Percentiles rank a stretch among this genome's conserved stretches.
Conservation (phyloP, 495 filamentous ascomycete species). For the Penicillium waksmanii region DNA sequence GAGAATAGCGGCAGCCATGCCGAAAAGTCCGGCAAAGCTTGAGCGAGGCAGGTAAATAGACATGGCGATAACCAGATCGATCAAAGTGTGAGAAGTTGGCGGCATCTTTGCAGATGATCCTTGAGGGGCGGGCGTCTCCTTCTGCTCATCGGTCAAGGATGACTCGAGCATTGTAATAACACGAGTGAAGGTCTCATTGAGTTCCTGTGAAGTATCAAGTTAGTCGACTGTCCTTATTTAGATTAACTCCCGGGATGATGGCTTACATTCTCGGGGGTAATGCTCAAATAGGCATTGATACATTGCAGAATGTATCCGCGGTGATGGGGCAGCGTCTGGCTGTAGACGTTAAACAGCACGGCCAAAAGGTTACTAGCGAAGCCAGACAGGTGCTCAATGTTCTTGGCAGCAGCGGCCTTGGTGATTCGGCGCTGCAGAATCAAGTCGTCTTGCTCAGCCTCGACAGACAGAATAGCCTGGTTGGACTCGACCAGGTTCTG, state of each 20-base stretch:
- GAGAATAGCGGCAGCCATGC: slow-evolving; percentile 78
- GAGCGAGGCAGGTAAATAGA: slow-evolving; percentile 87
- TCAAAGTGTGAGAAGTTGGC: slow-evolving; percentile 90
- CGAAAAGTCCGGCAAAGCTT: slow-evolving; percentile 80
- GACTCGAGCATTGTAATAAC: slow-evolving; percentile 82
- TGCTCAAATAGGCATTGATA: slow-evolving; percentile 91
- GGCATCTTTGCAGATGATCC: slow-evolving; percentile 74
- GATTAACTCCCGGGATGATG: background rate
- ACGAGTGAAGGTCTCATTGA: slow-evolving; percentile 83
- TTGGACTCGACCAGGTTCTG: slow-evolving; percentile 90
- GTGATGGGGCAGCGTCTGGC: slow-evolving; percentile 89
- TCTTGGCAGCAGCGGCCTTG: slow-evolving; percentile 72
- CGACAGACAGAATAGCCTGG: slow-evolving; percentile 67
- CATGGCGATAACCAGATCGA: slow-evolving; percentile 94
- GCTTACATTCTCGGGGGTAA: slow-evolving; percentile 68
- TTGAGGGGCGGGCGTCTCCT: slow-evolving; percentile 61
- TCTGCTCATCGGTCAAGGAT: slow-evolving; percentile 57
- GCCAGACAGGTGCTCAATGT: slow-evolving; percentile 73
- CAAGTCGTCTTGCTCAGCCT: slow-evolving; percentile 66
- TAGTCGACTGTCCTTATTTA: slow-evolving; percentile 1
- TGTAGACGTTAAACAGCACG: slow-evolving; percentile 97
- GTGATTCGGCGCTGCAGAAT: slow-evolving; percentile 72
- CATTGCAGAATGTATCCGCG: slow-evolving; percentile 87
- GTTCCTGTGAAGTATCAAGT: slow-evolving; percentile 53
- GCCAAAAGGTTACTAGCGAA: slow-evolving; percentile 88